These are phyloP conservation scores for Otatea glauca DNA, from an alignment of 176 grass and related monocot species.

Conservation along the genomic window DNA sequence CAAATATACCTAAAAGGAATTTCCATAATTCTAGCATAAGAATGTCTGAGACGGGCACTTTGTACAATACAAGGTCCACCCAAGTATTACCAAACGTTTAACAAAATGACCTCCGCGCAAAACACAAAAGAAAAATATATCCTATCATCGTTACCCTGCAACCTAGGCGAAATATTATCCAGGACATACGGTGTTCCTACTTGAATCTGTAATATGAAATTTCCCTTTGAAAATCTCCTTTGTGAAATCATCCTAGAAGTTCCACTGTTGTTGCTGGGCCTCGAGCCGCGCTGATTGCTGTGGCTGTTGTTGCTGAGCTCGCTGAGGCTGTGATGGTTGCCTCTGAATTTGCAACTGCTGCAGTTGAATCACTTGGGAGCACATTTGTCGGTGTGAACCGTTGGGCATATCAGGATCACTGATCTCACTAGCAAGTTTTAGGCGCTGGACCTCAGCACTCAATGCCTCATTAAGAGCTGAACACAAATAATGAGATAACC, in stretches of 20 bases:
- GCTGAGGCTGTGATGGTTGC: slow-evolving; percentile 42
- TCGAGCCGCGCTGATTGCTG: slow-evolving; percentile 41
- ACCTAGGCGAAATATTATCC: slow-evolving; percentile 33
- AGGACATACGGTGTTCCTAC: slow-evolving; percentile 17
- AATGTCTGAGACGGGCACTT: slow-evolving; percentile 13
- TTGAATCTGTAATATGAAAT: slow-evolving; percentile 25
- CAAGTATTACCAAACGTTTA: slow-evolving; percentile 24
- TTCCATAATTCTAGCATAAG: not conserved
- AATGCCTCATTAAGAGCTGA: slow-evolving; percentile 85
- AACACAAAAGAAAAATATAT: not conserved
- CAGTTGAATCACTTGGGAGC: slow-evolving; percentile 62
- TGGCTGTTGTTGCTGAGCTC: slow-evolving; percentile 41
- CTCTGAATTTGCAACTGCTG: slow-evolving; percentile 59
- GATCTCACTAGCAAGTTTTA: slow-evolving; percentile 61
- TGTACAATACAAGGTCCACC: slow-evolving; percentile 31
- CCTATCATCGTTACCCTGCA: slow-evolving; percentile 25
- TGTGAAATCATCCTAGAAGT: slow-evolving; percentile 33
- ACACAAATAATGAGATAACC: slow-evolving; percentile 29
- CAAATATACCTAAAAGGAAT: slow-evolving; percentile 23
- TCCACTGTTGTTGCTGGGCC: slow-evolving; percentile 36
- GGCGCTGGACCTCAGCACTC: slow-evolving; percentile 54
- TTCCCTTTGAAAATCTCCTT: slow-evolving; percentile 25
- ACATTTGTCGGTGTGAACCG: slow-evolving; percentile 50
- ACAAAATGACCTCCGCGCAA: slow-evolving; percentile 29
- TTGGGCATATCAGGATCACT: slow-evolving; percentile 43